Evolutionary conservation across 2,329 filamentous ascomycete species (phyloP).

Genomic region (Xylariaceae sp.): DNA sequence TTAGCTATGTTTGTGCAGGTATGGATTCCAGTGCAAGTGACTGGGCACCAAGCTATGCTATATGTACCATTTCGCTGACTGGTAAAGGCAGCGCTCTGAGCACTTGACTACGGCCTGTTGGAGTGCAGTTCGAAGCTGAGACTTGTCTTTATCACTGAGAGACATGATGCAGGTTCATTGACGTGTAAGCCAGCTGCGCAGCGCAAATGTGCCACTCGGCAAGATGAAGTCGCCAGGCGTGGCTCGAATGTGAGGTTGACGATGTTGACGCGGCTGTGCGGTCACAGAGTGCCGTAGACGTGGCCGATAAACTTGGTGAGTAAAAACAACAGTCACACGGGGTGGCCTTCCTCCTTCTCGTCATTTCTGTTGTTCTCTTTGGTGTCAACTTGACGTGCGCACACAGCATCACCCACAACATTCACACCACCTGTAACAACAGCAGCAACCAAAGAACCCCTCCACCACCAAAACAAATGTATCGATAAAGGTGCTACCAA

Average conservation of each 20-base stretch:
- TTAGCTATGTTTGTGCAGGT: too few species aligned
- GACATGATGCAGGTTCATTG: slow-evolving; percentile 36
- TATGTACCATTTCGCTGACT: slow-evolving; percentile 95
- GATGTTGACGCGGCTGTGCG: too few species aligned
- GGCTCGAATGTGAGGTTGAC: too few species aligned
- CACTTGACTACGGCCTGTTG: slow-evolving; percentile 86
- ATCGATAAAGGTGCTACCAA: slow-evolving; percentile 3
- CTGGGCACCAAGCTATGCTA: too few species aligned
- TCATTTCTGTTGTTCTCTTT: not conserved
- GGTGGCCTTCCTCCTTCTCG: too few species aligned
- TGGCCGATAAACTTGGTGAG: too few species aligned
- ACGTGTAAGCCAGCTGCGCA: not conserved
- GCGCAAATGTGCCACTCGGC: slow-evolving; percentile 2
- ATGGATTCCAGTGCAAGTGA: not conserved
- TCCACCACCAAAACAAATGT: not conserved
- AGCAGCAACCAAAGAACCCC: not conserved
- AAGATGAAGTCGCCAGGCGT: not conserved
- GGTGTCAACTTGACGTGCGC: not conserved
- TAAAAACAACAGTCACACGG: too few species aligned
- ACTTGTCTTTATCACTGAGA: slow-evolving; percentile 51
- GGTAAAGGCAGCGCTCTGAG: slow-evolving; percentile 91
- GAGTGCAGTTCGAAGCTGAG: slow-evolving; percentile 67
- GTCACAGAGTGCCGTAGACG: too few species aligned
- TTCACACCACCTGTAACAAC: not conserved
- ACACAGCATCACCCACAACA: not conserved